Evolutionary conservation across 305 asterid species (phyloP), one percentile per base, ranked within the genome.

Genomic region (Petunia hybrid): DNA sequence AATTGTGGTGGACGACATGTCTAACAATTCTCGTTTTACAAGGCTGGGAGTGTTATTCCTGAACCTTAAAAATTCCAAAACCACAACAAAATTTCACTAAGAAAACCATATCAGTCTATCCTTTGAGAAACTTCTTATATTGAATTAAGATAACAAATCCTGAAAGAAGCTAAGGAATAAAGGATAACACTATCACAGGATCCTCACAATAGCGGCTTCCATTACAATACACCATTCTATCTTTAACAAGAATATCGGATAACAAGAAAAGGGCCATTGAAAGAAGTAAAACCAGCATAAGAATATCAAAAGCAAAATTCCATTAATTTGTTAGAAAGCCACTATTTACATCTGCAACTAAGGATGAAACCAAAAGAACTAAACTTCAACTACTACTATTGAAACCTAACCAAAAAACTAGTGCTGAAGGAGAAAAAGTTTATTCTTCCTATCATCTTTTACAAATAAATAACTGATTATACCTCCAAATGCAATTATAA

Each of bases 301-400:
- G 78, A 13, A 6, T 73, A 73, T 51, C 45, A 73, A 73, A 51
- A 73, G 35, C 40, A 42, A 74, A 74, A 35, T 53, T 74, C 64
- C 64, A 74, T 51, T 74, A 74, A 74, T 36, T 74, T 74, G 64
- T 74, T 53, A 51, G 78, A 53, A 74, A 53, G 8, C 85, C 91
- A 85, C 31, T 85, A 91, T 91, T 78, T 87, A 92, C 92, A 91
- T 68, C 92, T 84, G 85, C 83, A 67, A 67, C 93, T 83, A 87
- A 60, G 59, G 79, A 82, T 85, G 84, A 86, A 82, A 73, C 65
- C 79, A 80, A 78, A 22, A 63, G 77, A 80, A 81, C 68, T 85
- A 70, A 86, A 81, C 71, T 76, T 82, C 80, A 86, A 55, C 64
- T 77, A 74, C 70, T 80, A 73, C 79, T 78, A 62, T 83, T 62